phyloP scores from a whole-genome alignment of 768 basidiomycete species.

The Suillus occidentalis region DNA sequence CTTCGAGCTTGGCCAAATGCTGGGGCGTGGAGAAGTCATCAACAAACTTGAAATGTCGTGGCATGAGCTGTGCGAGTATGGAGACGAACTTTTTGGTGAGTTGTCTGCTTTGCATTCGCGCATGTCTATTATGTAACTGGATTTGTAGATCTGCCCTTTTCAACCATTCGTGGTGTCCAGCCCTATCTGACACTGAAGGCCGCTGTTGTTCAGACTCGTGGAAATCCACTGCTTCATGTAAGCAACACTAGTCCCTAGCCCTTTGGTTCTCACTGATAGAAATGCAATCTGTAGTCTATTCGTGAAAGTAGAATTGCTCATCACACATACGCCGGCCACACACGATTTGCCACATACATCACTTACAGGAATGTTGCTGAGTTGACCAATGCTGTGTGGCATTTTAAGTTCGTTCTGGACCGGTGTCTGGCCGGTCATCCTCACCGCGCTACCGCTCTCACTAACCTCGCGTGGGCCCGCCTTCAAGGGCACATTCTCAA shows the following conservation, averaged over 20 bases:
- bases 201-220: background rate
- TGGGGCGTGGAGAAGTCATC: background rate
- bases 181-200: background rate
- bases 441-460: background rate
- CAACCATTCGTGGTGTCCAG: background rate
- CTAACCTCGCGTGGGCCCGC: conserved; percentile 3
- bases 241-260: background rate
- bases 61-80: background rate
- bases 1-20: background rate
- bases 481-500: background rate
- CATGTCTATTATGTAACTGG: background rate
- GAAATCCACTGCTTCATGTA: background rate
- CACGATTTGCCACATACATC: background rate
- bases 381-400: background rate
- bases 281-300: background rate
- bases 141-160: background rate
- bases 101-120: background rate
- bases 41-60: background rate
- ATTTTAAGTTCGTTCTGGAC: background rate
- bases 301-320: background rate
- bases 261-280: background rate
- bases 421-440: background rate
- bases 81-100: background rate
- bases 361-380: background rate
- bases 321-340: background rate